Evolutionary conservation across 306 rosid species (phyloP).

Genomic region (Morella rubra): DNA sequence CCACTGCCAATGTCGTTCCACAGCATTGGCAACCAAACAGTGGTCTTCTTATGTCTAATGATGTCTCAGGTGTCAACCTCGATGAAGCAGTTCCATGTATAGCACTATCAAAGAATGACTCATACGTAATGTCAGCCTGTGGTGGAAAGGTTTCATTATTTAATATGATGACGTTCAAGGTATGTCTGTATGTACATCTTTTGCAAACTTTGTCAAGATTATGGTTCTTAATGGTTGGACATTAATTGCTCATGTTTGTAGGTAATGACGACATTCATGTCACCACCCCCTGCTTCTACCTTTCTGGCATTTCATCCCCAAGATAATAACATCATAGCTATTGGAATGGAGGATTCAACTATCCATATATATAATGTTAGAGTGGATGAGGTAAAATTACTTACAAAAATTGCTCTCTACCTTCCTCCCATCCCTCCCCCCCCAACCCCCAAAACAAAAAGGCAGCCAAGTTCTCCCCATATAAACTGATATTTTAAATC

Average conservation of each 20-base stretch:
- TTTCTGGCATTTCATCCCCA: conserved; percentile 79
- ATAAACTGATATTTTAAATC: conserved; percentile 20
- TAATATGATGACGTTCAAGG: conserved; percentile 86
- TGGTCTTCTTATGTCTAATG: conserved; percentile 87
- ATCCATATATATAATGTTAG: conserved; percentile 77
- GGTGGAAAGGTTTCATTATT: conserved; percentile 86
- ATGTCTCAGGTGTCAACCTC: conserved; percentile 75
- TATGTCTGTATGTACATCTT: conserved; percentile 21
- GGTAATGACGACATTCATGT: conserved; percentile 87
- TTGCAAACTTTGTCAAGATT: conserved; percentile 16
- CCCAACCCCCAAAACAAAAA: too few species aligned
- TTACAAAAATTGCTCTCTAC: neutral
- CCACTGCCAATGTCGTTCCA: conserved; percentile 79
- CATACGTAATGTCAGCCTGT: conserved; percentile 83
- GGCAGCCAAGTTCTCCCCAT: neutral
- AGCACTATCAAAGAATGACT: conserved; percentile 83
- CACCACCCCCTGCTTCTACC: conserved; percentile 80
- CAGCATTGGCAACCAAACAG: conserved; percentile 85
- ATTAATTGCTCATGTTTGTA: conserved; percentile 32
- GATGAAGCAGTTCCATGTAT: conserved; percentile 88
- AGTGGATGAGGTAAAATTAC: conserved; percentile 70
- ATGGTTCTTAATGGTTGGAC: conserved; percentile 23
- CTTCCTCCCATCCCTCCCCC: too few species aligned
- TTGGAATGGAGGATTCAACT: conserved; percentile 90
- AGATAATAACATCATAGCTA: conserved; percentile 91